Base-by-base conservation (phyloP, 306 rosid genomes). In the Senna tora region DNA sequence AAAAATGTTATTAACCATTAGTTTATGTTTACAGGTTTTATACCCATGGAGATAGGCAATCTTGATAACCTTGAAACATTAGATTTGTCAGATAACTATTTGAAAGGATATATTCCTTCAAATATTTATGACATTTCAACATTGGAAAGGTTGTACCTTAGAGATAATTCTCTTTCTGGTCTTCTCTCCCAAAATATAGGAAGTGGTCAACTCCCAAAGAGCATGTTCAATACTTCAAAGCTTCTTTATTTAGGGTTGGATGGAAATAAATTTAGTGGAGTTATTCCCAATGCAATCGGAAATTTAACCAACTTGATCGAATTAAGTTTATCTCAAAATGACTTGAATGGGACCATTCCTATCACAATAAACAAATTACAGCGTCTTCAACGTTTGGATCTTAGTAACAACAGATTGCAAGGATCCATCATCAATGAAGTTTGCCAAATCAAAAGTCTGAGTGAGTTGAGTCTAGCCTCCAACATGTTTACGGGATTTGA, bases 121-220 rank as follows among this genome's bases (percentile, higher is more conserved):
- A 51, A 30, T 42, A 14, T 79, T 36, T 53, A 74, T 47, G 74
- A 79, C 51, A 79, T 68, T 9, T 67, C 83, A 49, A 60, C 63
- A 49, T 41, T 76, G 65, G 11, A 2, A 13, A 8, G 11, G 30
- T 45, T 80, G 45, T 32, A 30, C 36, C 68, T 74, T 34, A 41
- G 52, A 8, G 1, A 0, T 7, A 80, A 75, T 80, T 60, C 64
- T 4, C 5, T 43, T 2, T 43, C 49, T 43, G 49, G 49, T 5
- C 16, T 43, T 12, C n/a, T 43, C 16, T n/a, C 49, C 11, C 1
- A 15, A 43, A 12, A 43, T 43, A 43, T 43, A 1, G 49, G 49
- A 43, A 11, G 49, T 43, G 49, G 15, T n/a, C 9, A 45, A 45
- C 6, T 45, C 17, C 50, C 50, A 13, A 14, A 14, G 16, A 45